A percentile compares a stretch with the other conserved stretches of the same genome.
phyloP scores from a whole-genome alignment of 1,284 basidiomycete species.

The Boletellus deceptivus region DNA sequence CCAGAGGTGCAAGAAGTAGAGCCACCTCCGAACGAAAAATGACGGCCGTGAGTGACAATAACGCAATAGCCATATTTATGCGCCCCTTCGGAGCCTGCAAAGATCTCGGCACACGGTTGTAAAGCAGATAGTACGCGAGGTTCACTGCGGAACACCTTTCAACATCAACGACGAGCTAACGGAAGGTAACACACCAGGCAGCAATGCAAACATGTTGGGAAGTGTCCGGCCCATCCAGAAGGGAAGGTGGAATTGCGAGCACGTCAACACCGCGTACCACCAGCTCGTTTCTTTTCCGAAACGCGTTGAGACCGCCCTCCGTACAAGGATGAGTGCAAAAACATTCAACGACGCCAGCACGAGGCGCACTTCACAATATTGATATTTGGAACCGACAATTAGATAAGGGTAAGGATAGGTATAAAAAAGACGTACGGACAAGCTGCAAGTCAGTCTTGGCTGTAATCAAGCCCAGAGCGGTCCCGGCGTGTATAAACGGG shows the following conservation, averaged over 20 bases:
- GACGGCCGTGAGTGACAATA: constrained; percentile 67
- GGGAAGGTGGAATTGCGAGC: constrained; percentile 86
- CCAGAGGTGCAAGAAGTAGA: constrained; percentile 62
- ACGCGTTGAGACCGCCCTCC: constrained; percentile 57
- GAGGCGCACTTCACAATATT: constrained; percentile 59
- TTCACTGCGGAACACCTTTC: constrained; percentile 42
- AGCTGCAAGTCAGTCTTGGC: constrained; percentile 65
- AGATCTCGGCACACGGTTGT: constrained; percentile 47
- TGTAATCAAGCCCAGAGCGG: constrained; percentile 41
- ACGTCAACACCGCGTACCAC: constrained; percentile 68
- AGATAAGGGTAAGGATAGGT: background rate
- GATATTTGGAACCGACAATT: background rate
- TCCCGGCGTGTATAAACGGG: constrained; percentile 45
- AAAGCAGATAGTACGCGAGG: constrained; percentile 56
- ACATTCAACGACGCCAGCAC: constrained; percentile 70
- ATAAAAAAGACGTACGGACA: constrained; percentile 43
- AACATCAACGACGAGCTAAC: constrained; percentile 1
- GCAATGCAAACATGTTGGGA: constrained; percentile 91
- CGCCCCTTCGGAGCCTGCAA: constrained; percentile 37
- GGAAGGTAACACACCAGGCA: constrained; percentile 56
- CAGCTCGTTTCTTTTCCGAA: constrained; percentile 60
- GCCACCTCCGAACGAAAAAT: constrained; percentile 83
- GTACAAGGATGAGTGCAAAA: constrained; percentile 61
- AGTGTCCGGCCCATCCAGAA: constrained; percentile 94
- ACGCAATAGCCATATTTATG: constrained; percentile 41